Base-by-base conservation (phyloP, 768 basidiomycete genomes). In the Mycena epipterygia region DNA sequence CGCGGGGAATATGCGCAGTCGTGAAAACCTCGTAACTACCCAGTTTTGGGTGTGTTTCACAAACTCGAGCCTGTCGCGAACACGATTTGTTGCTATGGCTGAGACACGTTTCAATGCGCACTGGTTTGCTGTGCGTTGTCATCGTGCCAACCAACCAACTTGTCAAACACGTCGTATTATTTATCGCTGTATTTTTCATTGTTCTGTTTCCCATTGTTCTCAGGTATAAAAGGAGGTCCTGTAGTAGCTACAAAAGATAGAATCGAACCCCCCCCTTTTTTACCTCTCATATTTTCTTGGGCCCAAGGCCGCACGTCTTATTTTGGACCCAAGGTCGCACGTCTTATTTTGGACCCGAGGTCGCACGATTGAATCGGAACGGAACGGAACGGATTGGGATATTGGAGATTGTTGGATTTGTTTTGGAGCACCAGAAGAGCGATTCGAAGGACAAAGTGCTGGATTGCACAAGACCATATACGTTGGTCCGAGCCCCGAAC, bases 291-390 rank as follows among this genome's bases (percentile, higher is more conserved):
- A 32, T 33, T 53, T 33, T 33, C 14, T 53, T 53, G 52, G 52
- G 33, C 52, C 52, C 52, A 39, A 56, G 55, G 55, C 23, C 35
- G 55, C 55, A 39, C 35, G 37, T 37, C 16, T 53, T 23, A 8
- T 23, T 53, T 53, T 53, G 52, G 30, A 52, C 29, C 51, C 29
- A 30, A 52, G 51, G 51, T 52, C 51, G 52, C 32, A 55, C 52
- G 52, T 32, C 30, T 48, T 48, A 7, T 48, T 48, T 48, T 48
- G 51, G 27, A 52, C 29, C 51, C 29, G 17, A 52, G 51, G 51
- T 52, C 51, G 52, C 32, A 55, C 37, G 55, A 35, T 56, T 56
- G 55, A 56, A 56, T 56, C 32, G 52, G 52, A 55, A 55, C 55
- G 55, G 37, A 37, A 56, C 55, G 55, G 55, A 56, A n/a, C n/a